A percentile compares a stretch with the other conserved stretches of the same genome.
Conservation (phyloP, 1,284 basidiomycete species). For the Rhodotorula glutinis region DNA sequence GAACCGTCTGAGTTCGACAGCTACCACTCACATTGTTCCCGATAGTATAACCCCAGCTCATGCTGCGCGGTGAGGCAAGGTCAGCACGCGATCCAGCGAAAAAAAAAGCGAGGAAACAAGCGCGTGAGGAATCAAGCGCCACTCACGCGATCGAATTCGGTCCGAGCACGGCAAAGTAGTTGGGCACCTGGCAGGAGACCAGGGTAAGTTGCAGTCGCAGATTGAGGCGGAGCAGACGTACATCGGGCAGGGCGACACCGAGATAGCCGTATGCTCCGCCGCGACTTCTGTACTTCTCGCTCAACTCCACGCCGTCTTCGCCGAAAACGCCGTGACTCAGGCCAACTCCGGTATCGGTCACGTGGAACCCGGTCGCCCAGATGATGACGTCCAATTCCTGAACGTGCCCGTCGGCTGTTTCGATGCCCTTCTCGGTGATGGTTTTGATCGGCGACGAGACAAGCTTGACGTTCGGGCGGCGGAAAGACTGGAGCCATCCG, state of each 20-base stretch:
- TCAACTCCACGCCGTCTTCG: constrained; percentile 39
- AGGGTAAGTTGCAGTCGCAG: background rate
- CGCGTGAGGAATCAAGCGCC: no score
- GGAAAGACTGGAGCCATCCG: constrained; percentile 56
- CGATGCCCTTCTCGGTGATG: constrained; percentile 54
- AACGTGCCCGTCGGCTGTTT: constrained; percentile 53
- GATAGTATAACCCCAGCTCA: constrained; percentile 17
- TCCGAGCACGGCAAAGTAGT: constrained; percentile 33
- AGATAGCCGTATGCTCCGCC: constrained; percentile 43
- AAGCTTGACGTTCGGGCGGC: constrained; percentile 57
- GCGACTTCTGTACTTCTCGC: constrained; percentile 34
- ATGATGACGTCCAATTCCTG: constrained; percentile 44
- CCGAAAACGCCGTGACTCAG: constrained; percentile 41
- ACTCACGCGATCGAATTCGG: constrained; percentile 28
- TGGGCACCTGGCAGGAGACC: constrained; percentile 16
- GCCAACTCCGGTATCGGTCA: constrained; percentile 42
- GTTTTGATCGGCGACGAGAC: constrained; percentile 53
- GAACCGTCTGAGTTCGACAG: background rate
- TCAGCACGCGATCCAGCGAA: background rate
- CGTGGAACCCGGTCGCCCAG: constrained; percentile 47
- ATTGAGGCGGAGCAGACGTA: background rate
- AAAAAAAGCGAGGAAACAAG: no score
- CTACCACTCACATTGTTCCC: constrained; percentile 6
- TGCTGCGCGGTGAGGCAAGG: background rate
- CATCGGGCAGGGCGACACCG: constrained; percentile 40